A percentile compares a stretch with the other conserved stretches of the same genome.
These are phyloP conservation scores for Xylaria cubensis DNA, from an alignment of 495 filamentous ascomycete genomes.

Conservation along the genomic window DNA sequence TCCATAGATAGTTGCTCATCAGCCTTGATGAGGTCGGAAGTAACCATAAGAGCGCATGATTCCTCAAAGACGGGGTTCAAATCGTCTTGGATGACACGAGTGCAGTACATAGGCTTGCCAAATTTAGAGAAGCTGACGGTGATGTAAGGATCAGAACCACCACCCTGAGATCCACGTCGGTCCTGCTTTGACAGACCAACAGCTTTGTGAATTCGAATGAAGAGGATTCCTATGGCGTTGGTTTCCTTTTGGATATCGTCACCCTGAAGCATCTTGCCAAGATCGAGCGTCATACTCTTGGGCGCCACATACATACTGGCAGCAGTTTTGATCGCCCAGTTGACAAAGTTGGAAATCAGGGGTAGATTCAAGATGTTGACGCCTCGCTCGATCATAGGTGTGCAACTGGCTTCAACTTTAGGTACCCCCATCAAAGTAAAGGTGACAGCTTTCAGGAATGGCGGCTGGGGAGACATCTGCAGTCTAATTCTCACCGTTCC, in stretches of 20 bases:
- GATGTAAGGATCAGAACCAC: slow-evolving; percentile 95
- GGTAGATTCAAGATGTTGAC: slow-evolving; percentile 93
- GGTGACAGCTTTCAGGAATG: slow-evolving; percentile 88
- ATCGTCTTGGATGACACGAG: slow-evolving; percentile 91
- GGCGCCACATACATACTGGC: slow-evolving; percentile 92
- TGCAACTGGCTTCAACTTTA: slow-evolving; percentile 87
- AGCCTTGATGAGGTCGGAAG: slow-evolving; percentile 86
- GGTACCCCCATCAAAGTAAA: slow-evolving; percentile 93
- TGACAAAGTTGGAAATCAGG: slow-evolving; percentile 94
- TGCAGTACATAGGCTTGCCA: slow-evolving; percentile 97
- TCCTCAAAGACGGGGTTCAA: slow-evolving; percentile 95
- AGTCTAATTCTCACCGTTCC: slow-evolving; percentile 84
- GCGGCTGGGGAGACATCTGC: slow-evolving; percentile 85
- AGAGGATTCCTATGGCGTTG: slow-evolving; percentile 82
- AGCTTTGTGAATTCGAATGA: slow-evolving; percentile 89
- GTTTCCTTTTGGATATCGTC: slow-evolving; percentile 91
- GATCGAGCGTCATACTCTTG: slow-evolving; percentile 92
- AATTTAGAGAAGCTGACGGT: slow-evolving; percentile 77
- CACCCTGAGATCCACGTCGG: slow-evolving; percentile 76
- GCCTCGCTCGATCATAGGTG: slow-evolving; percentile 86
- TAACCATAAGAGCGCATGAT: slow-evolving; percentile 84
- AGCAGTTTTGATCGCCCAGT: slow-evolving; percentile 90
- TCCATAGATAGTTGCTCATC: slow-evolving; percentile 92
- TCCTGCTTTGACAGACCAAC: slow-evolving; percentile 91
- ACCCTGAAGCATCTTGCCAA: slow-evolving; percentile 86